phyloP scores from a whole-genome alignment of 352 stramenopile genomes.

The Pythium monospermum region DNA sequence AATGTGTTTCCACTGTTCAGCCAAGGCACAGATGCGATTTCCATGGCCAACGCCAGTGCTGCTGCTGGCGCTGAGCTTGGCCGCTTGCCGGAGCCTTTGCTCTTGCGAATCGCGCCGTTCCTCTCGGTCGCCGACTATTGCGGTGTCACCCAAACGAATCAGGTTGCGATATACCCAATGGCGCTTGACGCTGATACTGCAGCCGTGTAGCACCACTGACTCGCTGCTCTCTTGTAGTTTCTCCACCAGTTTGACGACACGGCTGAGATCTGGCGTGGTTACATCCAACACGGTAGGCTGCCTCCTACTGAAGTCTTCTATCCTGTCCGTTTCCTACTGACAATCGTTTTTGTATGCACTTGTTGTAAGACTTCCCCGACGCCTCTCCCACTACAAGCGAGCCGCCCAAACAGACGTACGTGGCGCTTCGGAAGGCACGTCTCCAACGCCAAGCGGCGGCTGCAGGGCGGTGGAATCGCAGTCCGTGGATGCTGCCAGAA shows the following conservation, averaged over 20 bases:
- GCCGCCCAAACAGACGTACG: no score
- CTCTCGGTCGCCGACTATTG: slow-evolving; percentile 11
- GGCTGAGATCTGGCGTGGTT: slow-evolving; percentile 14
- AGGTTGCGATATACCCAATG: no score
- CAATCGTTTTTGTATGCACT: no score
- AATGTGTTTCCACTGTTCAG: slow-evolving; percentile 14
- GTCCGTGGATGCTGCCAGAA: no score
- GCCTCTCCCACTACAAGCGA: no score
- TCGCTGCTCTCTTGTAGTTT: slow-evolving; percentile 17
- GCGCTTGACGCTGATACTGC: no score
- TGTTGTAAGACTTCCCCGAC: no score
- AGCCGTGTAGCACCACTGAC: no score
- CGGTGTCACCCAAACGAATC: slow-evolving; percentile 17
- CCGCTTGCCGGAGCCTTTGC: slow-evolving; percentile 16
- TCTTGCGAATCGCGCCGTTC: slow-evolving; percentile 17
- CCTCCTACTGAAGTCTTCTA: background rate
- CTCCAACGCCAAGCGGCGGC: no score
- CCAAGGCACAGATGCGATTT: background rate
- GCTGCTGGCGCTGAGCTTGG: slow-evolving; percentile 20
- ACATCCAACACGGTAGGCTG: slow-evolving; percentile 5
- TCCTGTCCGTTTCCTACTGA: background rate
- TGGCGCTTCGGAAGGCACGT: no score
- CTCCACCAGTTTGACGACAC: slow-evolving; percentile 16
- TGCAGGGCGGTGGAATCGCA: no score
- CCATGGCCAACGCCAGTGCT: background rate